Evolutionary conservation across 768 basidiomycete species (phyloP), one percentile per base, ranked within the genome.

Genomic region (Coprinopsis cinerea): DNA sequence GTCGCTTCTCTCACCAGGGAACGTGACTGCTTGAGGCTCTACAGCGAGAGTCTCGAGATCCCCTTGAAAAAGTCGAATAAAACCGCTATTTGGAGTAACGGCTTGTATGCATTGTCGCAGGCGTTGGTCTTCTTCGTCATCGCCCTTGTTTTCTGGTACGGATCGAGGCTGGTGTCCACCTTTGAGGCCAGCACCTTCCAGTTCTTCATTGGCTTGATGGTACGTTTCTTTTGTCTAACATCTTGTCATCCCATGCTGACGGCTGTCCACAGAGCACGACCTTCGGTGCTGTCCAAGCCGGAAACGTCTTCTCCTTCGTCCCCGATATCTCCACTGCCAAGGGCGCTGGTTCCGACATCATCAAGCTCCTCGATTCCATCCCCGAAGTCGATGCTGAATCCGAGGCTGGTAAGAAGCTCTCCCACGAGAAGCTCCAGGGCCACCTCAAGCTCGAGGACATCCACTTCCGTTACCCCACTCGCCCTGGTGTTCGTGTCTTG

Each of bases 1-100:
- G 90, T 93, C 24, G 89, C 91, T 2, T 74, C 81, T 1, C 70
- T 93, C 17, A 91, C 88, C 2, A 74, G 91, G 15, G 91, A 93
- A 61, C 72, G 79, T 13, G 85, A 88, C 49, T 86, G 85, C 60
- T 68, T 73, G 41, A 57, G 67, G 15, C 58, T 75, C 2, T 87
- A 86, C 64, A 77, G 76, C 54, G 28, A 70, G 34, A 81, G 79
- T 55, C 69, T 92, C 40, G 82, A 85, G 44, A 74, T 54, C n/a
- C 88, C 89, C 3, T 70, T 90, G 46, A 65, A 63, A 30, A 59
- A 72, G 35, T 82, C 84, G 10, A 82, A 82, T 64, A 70, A 60
- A 39, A 74, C 72, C 13, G 73, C 81, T 2, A 48, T 82, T 28
- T 79, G 68, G 68, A 76, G 76, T 53, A 81, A 72, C 49, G 52